phyloP scores from a whole-genome alignment of 2,329 filamentous ascomycete genomes.

The Lachnellula subtilissima region DNA sequence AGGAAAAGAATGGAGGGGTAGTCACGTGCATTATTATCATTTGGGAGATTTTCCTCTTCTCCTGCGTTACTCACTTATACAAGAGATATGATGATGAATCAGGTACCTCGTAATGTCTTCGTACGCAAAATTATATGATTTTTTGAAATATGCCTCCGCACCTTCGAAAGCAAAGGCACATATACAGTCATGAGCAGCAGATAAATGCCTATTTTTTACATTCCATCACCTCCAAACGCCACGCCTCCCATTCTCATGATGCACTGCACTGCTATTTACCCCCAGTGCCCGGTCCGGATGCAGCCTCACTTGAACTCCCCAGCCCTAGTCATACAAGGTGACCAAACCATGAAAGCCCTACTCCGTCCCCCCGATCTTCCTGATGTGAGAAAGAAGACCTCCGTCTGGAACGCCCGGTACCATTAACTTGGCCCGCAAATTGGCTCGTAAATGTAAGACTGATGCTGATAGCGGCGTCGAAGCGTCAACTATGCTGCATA shows the following conservation, averaged over 20 bases:
- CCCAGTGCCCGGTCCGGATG: too few relatives aligned
- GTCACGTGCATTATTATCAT: not conserved
- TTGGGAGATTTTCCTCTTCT: not conserved
- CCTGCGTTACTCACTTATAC: too few relatives aligned
- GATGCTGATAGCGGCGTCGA: not conserved
- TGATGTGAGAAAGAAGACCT: not conserved
- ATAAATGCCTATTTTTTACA: constrained; percentile 10
- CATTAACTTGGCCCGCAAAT: not conserved
- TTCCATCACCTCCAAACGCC: constrained; percentile 3
- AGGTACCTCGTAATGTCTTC: not conserved
- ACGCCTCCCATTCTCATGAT: not conserved
- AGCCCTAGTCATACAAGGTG: constrained; percentile 18
- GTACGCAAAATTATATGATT: too few relatives aligned
- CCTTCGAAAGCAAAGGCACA: constrained; percentile 3
- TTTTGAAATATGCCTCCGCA: not conserved
- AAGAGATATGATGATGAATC: too few relatives aligned
- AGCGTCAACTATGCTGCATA: constrained; percentile 1
- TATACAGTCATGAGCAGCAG: not conserved
- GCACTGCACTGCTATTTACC: not conserved
- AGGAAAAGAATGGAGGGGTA: not conserved
- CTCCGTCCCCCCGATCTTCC: not conserved
- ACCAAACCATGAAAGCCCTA: not conserved
- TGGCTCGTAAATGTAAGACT: not conserved
- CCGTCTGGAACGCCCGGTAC: constrained; percentile 3
- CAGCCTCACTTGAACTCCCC: constrained; percentile 4